Base-by-base conservation (phyloP, 192 early-diverging fungal genomes). In the Backusella parvicylindrica region DNA sequence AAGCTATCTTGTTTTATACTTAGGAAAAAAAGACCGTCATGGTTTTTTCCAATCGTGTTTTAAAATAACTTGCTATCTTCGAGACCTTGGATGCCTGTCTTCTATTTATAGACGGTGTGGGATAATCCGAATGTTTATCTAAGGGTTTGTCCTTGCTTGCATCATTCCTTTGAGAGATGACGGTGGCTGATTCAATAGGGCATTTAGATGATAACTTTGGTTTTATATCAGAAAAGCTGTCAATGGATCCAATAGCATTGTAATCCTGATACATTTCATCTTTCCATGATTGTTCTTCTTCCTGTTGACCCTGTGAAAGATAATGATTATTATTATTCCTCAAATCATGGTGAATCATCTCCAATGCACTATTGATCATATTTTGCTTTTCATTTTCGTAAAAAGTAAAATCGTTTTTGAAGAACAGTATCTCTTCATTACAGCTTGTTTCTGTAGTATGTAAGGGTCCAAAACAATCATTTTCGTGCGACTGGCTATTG, bases 71-170 rank as follows among this genome's bases (percentile, higher is more conserved):
- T 28, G 53, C 23, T 28, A 60, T 3, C n/a, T 28, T 60, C 23
- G 53, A 26, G 21, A 28, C 3, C 3, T 60, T 60, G 26, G 53
- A 60, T n/a, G 53, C 21, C 26, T 28, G 23, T 60, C 53, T 60
- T 60, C 53, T 60, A 60, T 60, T 60, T 60, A 26, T 60, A 60
- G 53, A 60, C 53, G 26, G 53, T 60, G 26, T 60, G 53, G 53
- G 53, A 60, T 60, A 60, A 60, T 60, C 23, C 28, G 53, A 26
- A 26, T 60, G 11, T 28, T 60, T 60, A 60, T 28, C 53, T 60
- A 60, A 60, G 11, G 53, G 9, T 60, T 28, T 21, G 2, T 9
- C 21, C 15, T 50, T 41, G 18, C 18, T 47, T 18, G 7, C 18
- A n/a, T 47, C 43, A n/a, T 47, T 47, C 43, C 18, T 47, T 47